Conservation (phyloP, 2,329 filamentous ascomycete species). For the Ophiostoma sp. region DNA sequence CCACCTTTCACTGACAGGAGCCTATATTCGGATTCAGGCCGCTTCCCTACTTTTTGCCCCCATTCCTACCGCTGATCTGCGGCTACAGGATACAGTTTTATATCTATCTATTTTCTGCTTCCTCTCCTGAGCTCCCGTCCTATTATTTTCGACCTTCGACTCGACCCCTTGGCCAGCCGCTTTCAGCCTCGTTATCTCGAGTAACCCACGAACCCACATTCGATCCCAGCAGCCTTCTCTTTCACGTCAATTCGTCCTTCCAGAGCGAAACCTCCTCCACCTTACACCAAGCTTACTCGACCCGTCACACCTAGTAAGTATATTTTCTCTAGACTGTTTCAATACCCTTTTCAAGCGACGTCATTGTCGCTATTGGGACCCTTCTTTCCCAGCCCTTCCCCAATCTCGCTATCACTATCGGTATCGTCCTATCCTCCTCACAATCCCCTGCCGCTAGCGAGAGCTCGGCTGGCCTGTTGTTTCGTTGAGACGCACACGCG, state of each 20-base stretch:
- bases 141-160: background rate
- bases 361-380: background rate
- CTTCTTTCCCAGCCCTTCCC: background rate
- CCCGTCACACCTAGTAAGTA: background rate
- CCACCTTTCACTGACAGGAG: background rate
- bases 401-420: background rate
- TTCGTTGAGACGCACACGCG: background rate
- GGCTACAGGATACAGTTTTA: background rate
- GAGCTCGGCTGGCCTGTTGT: conserved; percentile 3
- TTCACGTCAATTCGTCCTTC: background rate
- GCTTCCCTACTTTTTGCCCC: background rate
- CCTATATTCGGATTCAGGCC: background rate
- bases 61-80: background rate
- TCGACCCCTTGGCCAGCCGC: background rate
- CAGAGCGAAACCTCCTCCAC: background rate
- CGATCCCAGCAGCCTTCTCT: background rate
- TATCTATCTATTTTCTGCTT: background rate
- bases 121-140: background rate
- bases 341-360: background rate
- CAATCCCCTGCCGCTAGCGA: background rate
- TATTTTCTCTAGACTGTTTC: background rate
- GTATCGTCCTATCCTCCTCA: background rate
- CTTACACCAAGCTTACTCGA: background rate
- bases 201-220: background rate
- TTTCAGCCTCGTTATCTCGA: background rate